Evolutionary conservation across 2,329 filamentous ascomycete species (phyloP), one percentile per base, ranked within the genome.

Genomic region (Xylariales sp.): DNA sequence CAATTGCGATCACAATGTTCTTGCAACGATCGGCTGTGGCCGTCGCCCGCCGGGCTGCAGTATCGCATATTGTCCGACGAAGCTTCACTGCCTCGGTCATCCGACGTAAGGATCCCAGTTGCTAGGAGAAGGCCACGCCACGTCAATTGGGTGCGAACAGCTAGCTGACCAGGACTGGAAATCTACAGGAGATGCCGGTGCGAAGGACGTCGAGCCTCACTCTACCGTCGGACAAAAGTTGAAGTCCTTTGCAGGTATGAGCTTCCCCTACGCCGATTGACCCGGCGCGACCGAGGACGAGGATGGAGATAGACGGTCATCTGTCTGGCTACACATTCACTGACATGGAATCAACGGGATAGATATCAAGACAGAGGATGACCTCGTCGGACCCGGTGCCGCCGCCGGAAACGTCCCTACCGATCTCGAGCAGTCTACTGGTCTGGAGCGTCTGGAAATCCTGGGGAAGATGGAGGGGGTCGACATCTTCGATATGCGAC

Each of bases 401-500:
- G 68, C 78, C 57, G 71, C 82, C 51, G 91, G 93, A 63, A 86
- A 85, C 64, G 75, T 98, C 54, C 88, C 93, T 53, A 94, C 88
- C 71, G 93, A 98, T 70, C 69, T 95, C 64, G 89, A 97, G 68
- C 93, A 98, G 70, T 73, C 93, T 46, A 97, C 93, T 57, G 93
- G 93, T 86, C 78, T 97, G 46, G 93, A 98, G 78, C 90, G 93
- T 80, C 80, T 98, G 57, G 93, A 98, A 73, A 93, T 98, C 61
- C 78, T 98, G 65, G 93, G 93, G 71, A 98, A 98, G 82, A 95
- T 97, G 86, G 88, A 97, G 77, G 90, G 93, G 54, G 75, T 96
- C 59, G 93, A 98, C 64, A 76, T 97, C 65, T 98, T 98, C 74
- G 90, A 98, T 73, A 95, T 97, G 93, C 84, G 82, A 69, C 93